Evolutionary conservation across 768 basidiomycete genomes (phyloP).

Genomic region (Candolleomyces aberdarensis): DNA sequence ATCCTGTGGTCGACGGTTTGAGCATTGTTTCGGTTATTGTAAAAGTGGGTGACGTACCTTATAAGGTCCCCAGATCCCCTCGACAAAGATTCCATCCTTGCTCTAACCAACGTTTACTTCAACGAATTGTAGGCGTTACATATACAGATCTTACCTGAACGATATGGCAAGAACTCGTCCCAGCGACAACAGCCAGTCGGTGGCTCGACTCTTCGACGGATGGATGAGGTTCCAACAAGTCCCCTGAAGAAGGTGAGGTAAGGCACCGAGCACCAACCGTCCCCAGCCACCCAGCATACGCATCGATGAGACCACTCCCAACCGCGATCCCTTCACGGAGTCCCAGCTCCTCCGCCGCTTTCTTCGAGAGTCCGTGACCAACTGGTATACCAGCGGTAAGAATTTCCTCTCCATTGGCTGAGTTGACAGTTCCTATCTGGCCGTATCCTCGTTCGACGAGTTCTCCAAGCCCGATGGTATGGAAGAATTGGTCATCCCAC

Average conservation of each 20-base stretch:
- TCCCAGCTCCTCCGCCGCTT: slow-evolving; percentile 83
- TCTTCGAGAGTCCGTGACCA: slow-evolving; percentile 73
- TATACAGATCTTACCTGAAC: slow-evolving; percentile 58
- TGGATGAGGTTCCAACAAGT: slow-evolving; percentile 43
- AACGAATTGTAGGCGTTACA: background rate
- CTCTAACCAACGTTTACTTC: slow-evolving; percentile 42
- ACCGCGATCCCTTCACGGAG: slow-evolving; percentile 84
- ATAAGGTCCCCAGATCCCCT: slow-evolving; percentile 92
- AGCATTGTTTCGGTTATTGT: background rate
- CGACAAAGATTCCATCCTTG: slow-evolving; percentile 78
- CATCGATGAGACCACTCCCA: slow-evolving; percentile 94
- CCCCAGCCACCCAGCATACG: slow-evolving; percentile 96
- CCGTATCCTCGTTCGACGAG: slow-evolving; percentile 66
- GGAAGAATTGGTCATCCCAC: slow-evolving; percentile 89
- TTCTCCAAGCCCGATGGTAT: slow-evolving; percentile 74
- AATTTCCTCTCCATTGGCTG: slow-evolving; percentile 55
- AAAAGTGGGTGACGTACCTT: slow-evolving; percentile 39
- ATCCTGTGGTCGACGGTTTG: slow-evolving; percentile 44
- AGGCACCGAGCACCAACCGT: slow-evolving; percentile 79
- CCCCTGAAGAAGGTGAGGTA: slow-evolving; percentile 31
- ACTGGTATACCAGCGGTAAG: slow-evolving; percentile 85
- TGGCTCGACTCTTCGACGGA: slow-evolving; percentile 73
- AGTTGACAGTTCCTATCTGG: slow-evolving; percentile 55
- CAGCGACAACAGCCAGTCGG: slow-evolving; percentile 89
- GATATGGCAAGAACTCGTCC: slow-evolving; percentile 95